These are phyloP conservation scores for Rhynchosporium agropyri DNA, from an alignment of 2,329 filamentous ascomycete genomes.

Conservation along the genomic window DNA sequence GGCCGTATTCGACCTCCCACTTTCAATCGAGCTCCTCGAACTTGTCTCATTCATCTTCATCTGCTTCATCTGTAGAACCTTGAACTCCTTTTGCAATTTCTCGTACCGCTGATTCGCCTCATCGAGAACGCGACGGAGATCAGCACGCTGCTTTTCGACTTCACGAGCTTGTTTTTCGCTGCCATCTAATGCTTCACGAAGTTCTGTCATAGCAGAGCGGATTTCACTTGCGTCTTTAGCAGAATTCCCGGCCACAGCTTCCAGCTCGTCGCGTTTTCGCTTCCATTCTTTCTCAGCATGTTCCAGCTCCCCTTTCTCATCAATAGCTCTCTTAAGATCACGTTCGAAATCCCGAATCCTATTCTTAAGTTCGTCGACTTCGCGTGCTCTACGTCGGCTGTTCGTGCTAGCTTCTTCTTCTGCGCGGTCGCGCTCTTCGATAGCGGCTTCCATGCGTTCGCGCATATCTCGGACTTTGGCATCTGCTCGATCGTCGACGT, in stretches of 20 bases:
- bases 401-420: conserved; percentile 86
- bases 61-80: conserved; percentile 52
- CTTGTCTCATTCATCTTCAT: conserved; percentile 39
- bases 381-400: conserved; percentile 74
- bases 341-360: conserved; percentile 82
- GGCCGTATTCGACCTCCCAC: conserved; percentile 41
- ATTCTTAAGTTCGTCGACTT: conserved; percentile 82
- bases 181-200: conserved; percentile 81
- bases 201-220: conserved; percentile 72
- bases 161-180: conserved; percentile 83
- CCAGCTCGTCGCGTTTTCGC: conserved; percentile 73
- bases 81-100: conserved; percentile 71
- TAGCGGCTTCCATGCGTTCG: conserved; percentile 80
- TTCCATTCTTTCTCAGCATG: conserved; percentile 74
- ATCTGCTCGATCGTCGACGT: conserved; percentile 83
- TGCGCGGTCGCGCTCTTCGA: conserved; percentile 91
- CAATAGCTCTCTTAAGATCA: conserved; percentile 67
- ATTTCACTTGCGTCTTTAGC: conserved; percentile 75
- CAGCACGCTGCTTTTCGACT: conserved; percentile 78
- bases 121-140: conserved; percentile 75
- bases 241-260: conserved; percentile 67
- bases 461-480: conserved; percentile 85
- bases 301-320: conserved; percentile 79
- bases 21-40: conserved; percentile 39
- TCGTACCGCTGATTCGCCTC: conserved; percentile 78